Conservation (phyloP, 768 basidiomycete species). For the Heimioporus sp. region DNA sequence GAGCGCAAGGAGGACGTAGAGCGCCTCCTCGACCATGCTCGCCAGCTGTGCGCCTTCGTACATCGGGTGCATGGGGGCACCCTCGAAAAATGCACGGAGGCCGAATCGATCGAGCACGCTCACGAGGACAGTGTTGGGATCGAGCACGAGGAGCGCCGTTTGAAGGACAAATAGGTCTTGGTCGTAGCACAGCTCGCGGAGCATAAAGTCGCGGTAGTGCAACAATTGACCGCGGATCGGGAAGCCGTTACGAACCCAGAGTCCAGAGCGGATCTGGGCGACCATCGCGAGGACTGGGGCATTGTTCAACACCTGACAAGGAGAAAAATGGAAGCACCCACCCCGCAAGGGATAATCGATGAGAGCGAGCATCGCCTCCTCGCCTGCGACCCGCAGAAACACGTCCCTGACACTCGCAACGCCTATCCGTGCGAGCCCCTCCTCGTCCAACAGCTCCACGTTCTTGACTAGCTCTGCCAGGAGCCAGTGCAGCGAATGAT, state of each 20-base stretch:
- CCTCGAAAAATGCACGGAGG: conserved; percentile 76
- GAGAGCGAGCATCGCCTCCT: conserved; percentile 67
- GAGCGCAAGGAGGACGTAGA: conserved; percentile 85
- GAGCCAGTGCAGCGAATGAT: conserved; percentile 90
- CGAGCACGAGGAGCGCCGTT: conserved; percentile 73
- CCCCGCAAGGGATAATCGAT: conserved; percentile 91
- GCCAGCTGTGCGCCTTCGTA: conserved; percentile 74
- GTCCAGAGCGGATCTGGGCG: conserved; percentile 89
- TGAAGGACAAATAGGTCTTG: conserved; percentile 93
- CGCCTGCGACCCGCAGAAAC: conserved; percentile 58
- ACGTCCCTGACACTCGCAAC: conserved; percentile 57
- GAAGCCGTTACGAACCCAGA: conserved; percentile 98
- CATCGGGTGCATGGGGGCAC: conserved; percentile 46
- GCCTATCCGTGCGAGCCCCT: conserved; percentile 50
- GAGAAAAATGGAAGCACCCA: conserved; percentile 34
- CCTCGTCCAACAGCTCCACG: conserved; percentile 61
- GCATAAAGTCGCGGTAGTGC: conserved; percentile 95
- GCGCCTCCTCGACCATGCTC: conserved; percentile 88
- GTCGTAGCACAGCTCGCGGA: conserved; percentile 95
- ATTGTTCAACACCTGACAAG: background rate
- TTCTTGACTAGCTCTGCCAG: conserved; percentile 88
- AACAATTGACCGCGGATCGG: conserved; percentile 92
- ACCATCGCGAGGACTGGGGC: conserved; percentile 79
- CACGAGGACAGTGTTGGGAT: conserved; percentile 77
- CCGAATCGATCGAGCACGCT: conserved; percentile 90